These are phyloP conservation scores for Parascedosporium putredinis DNA, from an alignment of 2,329 filamentous ascomycete species.

Conservation along the genomic window DNA sequence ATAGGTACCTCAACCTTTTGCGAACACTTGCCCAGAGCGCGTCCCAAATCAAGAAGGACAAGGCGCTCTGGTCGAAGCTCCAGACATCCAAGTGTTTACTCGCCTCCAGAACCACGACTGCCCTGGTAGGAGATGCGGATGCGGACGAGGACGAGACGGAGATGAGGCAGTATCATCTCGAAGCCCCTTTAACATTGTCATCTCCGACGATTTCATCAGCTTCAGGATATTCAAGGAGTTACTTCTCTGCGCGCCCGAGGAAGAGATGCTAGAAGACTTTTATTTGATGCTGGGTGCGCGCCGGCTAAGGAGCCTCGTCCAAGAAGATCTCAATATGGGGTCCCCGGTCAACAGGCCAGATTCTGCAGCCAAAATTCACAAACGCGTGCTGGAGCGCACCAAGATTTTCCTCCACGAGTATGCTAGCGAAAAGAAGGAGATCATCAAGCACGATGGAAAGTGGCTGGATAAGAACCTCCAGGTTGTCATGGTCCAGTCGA, in stretches of 20 bases:
- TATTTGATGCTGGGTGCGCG: constrained; percentile 73
- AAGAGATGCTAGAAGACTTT: constrained; percentile 75
- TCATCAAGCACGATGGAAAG: constrained; percentile 75
- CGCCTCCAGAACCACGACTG: constrained; percentile 48
- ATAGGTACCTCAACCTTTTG: constrained; percentile 79
- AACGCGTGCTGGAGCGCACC: constrained; percentile 75
- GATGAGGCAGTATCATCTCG: constrained; percentile 70
- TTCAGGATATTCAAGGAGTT: constrained; percentile 81
- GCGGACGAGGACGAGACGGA: constrained; percentile 46
- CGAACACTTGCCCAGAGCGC: constrained; percentile 69
- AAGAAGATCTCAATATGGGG: constrained; percentile 68
- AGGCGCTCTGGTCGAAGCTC: constrained; percentile 66
- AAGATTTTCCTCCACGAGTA: constrained; percentile 82
- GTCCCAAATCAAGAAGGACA: constrained; percentile 63
- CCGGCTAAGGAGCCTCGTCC: constrained; percentile 65
- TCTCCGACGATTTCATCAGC: constrained; percentile 80
- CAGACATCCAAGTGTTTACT: constrained; percentile 67
- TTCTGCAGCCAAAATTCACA: constrained; percentile 58
- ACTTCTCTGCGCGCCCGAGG: constrained; percentile 79
- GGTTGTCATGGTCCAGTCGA: constrained; percentile 67
- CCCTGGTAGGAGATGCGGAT: constrained; percentile 11
- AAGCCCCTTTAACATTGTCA: constrained; percentile 61
- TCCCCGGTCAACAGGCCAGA: constrained; percentile 55
- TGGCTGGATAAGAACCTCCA: constrained; percentile 83
- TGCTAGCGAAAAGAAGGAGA: constrained; percentile 57